Evolutionary conservation across 768 basidiomycete species (phyloP).

Genomic region (Podaxis mareebaensis): DNA sequence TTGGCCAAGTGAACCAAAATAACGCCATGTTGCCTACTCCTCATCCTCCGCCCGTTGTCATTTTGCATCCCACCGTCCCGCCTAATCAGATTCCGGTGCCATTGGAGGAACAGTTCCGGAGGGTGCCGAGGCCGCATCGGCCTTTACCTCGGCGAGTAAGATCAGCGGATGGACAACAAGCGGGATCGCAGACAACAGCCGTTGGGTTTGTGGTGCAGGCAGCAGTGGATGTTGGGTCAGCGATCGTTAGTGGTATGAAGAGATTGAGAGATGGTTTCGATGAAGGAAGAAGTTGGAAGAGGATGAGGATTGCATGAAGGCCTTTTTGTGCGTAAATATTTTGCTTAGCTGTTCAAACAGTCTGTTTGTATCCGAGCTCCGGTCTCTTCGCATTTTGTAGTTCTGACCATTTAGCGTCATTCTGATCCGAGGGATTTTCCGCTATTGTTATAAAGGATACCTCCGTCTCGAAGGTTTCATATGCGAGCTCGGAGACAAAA

Average conservation of each 20-base stretch:
- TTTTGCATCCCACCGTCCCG: background rate
- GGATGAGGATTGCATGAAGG: background rate
- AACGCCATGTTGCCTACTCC: background rate
- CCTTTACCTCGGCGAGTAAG: constrained; percentile 3
- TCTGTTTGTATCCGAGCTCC: too few species aligned
- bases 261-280: constrained; percentile 12
- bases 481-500: too few species aligned
- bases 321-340: background rate
- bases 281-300: constrained; percentile 1
- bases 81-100: background rate
- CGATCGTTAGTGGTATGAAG: constrained; percentile 7
- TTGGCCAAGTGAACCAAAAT: background rate
- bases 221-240: constrained; percentile 1
- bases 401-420: too few species aligned
- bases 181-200: background rate
- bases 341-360: too few species aligned
- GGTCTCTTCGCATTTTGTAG: too few species aligned
- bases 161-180: background rate
- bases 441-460: too few species aligned
- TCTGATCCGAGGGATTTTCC: too few species aligned
- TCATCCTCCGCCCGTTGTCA: background rate
- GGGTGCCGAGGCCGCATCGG: background rate
- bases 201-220: background rate
- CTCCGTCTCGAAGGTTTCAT: too few species aligned
- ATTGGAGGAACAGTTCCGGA: background rate